phyloP scores from a whole-genome alignment of 331 rosid genomes.

The Malus hybrid region DNA sequence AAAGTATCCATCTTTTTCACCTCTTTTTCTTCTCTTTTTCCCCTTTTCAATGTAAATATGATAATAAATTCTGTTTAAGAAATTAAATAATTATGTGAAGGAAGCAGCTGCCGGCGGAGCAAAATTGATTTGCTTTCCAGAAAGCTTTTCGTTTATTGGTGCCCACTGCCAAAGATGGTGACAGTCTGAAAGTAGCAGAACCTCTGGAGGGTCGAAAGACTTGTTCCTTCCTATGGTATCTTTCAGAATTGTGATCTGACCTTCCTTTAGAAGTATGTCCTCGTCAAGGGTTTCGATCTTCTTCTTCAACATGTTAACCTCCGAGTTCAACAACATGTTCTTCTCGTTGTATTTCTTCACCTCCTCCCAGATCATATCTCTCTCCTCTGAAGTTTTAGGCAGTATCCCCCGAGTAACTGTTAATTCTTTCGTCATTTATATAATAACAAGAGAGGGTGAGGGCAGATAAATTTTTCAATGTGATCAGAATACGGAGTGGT shows the following conservation, averaged over 20 bases:
- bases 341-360: slow-evolving; percentile 74
- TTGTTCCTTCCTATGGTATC: slow-evolving; percentile 56
- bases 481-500: too few species aligned
- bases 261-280: slow-evolving; percentile 74
- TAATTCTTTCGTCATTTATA: slow-evolving; percentile 31
- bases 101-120: slow-evolving; percentile 93
- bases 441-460: neutral
- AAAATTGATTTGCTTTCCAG: slow-evolving; percentile 80
- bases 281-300: slow-evolving; percentile 69
- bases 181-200: slow-evolving; percentile 58
- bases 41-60: neutral
- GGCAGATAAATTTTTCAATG: too few species aligned
- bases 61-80: too few species aligned
- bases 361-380: slow-evolving; percentile 69
- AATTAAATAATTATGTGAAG: slow-evolving; percentile 20
- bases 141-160: slow-evolving; percentile 69
- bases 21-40: neutral
- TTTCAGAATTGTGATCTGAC: slow-evolving; percentile 80
- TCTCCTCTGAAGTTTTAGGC: slow-evolving; percentile 69
- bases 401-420: slow-evolving; percentile 45
- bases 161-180: slow-evolving; percentile 56
- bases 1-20: slow-evolving; percentile 28
- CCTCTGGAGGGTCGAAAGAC: slow-evolving; percentile 73
- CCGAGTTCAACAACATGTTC: slow-evolving; percentile 63
- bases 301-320: slow-evolving; percentile 41